Percentiles rank a stretch among this genome's conserved stretches.
Evolutionary conservation across 2,329 filamentous ascomycete species (phyloP).

Genomic region (Alternaria alternata): DNA sequence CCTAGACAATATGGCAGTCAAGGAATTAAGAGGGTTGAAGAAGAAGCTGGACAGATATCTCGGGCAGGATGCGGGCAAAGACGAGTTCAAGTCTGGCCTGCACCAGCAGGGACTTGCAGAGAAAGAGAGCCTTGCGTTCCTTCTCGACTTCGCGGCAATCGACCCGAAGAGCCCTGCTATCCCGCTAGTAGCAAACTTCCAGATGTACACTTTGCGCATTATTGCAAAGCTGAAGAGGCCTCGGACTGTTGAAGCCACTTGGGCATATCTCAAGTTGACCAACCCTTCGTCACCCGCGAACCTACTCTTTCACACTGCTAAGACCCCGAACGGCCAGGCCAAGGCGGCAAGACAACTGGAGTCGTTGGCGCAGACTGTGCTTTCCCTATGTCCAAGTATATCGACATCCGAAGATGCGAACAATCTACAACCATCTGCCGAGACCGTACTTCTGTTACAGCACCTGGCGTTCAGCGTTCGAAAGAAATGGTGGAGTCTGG

Average conservation of each 20-base stretch:
- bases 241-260: constrained; percentile 64
- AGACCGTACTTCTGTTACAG: constrained; percentile 69
- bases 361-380: constrained; percentile 68
- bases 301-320: constrained; percentile 61
- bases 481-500: constrained; percentile 71
- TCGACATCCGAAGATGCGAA: constrained; percentile 70
- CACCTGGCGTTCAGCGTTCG: constrained; percentile 68
- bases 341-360: constrained; percentile 74
- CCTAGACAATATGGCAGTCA: constrained; percentile 72
- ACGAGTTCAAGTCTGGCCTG: constrained; percentile 28
- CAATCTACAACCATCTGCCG: constrained; percentile 64
- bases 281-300: constrained; percentile 66
- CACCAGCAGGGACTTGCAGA: constrained; percentile 34
- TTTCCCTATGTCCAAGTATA: constrained; percentile 73
- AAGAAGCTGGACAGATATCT: constrained; percentile 62
- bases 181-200: constrained; percentile 69
- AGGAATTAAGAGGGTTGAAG: constrained; percentile 73
- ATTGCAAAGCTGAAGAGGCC: constrained; percentile 69
- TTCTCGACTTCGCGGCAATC: constrained; percentile 68
- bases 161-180: constrained; percentile 45
- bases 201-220: constrained; percentile 71
- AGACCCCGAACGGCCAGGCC: constrained; percentile 56
- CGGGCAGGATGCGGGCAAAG: constrained; percentile 15
- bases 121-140: constrained; percentile 62
- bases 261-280: constrained; percentile 64